Evolutionary conservation across 441 rosid species (phyloP).

Genomic region (Iberis amara): DNA sequence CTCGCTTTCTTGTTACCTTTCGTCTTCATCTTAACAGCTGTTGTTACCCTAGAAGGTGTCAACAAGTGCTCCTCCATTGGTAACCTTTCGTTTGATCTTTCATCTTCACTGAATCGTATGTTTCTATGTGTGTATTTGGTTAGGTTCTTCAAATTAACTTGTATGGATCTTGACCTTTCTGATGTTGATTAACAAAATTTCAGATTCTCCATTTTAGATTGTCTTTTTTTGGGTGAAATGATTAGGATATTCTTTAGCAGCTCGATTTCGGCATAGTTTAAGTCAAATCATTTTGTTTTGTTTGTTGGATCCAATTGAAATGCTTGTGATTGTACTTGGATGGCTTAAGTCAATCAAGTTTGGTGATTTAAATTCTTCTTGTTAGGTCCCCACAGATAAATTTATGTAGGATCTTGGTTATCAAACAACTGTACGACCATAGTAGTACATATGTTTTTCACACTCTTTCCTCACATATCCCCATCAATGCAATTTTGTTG

Average conservation of each 20-base stretch:
- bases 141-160: background rate
- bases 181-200: no score
- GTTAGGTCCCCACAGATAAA: constrained; percentile 30
- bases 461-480: background rate
- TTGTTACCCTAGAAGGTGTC: constrained; percentile 99
- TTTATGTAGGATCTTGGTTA: constrained; percentile 19
- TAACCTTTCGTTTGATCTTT: constrained; percentile 24
- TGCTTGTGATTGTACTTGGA: constrained; percentile 23
- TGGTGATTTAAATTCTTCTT: constrained; percentile 23
- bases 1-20: constrained; percentile 98
- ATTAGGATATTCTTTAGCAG: constrained; percentile 9
- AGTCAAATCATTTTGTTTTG: constrained; percentile 2
- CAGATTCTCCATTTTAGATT: no score
- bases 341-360: constrained; percentile 22
- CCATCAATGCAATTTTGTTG: constrained; percentile 23
- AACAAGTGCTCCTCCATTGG: constrained; percentile 99
- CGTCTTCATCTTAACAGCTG: constrained; percentile 92
- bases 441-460: constrained; percentile 6
- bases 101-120: background rate
- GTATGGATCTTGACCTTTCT: no score
- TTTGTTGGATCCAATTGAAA: constrained; percentile 11
- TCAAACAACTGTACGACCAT: constrained; percentile 16
- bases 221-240: background rate
- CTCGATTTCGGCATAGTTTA: background rate
- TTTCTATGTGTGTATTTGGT: background rate